These are phyloP conservation scores for Brassica hybrid DNA, from an alignment of 441 rosid species.

Conservation along the genomic window DNA sequence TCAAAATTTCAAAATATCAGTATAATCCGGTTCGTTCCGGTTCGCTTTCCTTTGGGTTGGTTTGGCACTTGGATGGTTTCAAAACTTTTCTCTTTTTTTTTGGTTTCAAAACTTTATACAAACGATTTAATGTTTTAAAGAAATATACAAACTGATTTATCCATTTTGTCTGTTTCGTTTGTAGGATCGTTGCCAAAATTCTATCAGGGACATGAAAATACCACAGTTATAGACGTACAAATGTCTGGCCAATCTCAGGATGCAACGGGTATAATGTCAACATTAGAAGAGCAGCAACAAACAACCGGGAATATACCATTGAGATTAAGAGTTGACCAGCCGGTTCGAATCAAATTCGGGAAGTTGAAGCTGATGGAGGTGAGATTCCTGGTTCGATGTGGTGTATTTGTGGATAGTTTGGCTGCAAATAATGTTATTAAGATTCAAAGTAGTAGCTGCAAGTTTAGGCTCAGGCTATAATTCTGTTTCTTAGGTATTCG, in stretches of 20 bases:
- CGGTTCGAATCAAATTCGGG: constrained; percentile 83
- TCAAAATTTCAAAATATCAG: not conserved
- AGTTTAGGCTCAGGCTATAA: constrained; percentile 63
- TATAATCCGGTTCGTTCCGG: constrained; percentile 5
- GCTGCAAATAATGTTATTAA: constrained; percentile 49
- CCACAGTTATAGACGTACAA: constrained; percentile 65
- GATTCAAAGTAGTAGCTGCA: constrained; percentile 70
- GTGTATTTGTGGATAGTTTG: constrained; percentile 58
- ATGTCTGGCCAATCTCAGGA: constrained; percentile 65
- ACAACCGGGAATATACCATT: constrained; percentile 68
- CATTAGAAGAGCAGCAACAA: constrained; percentile 54
- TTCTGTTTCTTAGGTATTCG: constrained; percentile 3
- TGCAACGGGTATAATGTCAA: constrained; percentile 48
- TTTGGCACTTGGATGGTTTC: not conserved
- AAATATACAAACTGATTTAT: not conserved
- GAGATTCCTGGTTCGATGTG: constrained; percentile 68
- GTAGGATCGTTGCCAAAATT: constrained; percentile 78
- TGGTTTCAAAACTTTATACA: not conserved
- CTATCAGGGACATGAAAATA: constrained; percentile 88
- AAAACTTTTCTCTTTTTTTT: too few species aligned
- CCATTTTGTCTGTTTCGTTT: not conserved
- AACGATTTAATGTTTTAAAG: not conserved
- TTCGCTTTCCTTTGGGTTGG: not conserved
- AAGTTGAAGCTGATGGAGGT: constrained; percentile 69
- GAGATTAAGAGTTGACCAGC: constrained; percentile 70